Conservation (phyloP, 352 stramenopile species). For the Globisporangium solare region DNA sequence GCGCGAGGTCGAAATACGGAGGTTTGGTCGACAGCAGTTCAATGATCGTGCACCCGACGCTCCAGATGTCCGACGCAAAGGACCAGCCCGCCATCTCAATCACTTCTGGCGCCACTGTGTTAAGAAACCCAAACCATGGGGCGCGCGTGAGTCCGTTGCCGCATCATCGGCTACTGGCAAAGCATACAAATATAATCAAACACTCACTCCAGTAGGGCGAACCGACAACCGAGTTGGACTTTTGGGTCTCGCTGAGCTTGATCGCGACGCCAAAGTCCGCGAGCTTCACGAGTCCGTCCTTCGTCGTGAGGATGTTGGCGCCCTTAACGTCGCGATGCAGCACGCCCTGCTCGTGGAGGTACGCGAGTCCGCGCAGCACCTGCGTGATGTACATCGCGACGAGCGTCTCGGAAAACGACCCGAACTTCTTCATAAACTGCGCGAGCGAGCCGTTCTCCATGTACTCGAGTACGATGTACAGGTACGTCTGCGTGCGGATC, state of each 20-base stretch:
- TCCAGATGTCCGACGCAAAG: constrained; percentile 93
- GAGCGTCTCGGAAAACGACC: constrained; percentile 87
- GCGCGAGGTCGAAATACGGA: constrained; percentile 91
- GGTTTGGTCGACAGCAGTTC: constrained; percentile 92
- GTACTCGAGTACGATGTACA: constrained; percentile 90
- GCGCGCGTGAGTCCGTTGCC: neutral
- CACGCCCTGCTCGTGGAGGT: constrained; percentile 90
- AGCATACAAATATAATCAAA: constrained; percentile 1
- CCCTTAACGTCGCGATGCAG: constrained; percentile 92
- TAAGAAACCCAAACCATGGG: constrained; percentile 5
- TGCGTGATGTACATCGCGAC: constrained; percentile 92
- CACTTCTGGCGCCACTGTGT: constrained; percentile 92
- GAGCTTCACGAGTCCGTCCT: constrained; percentile 89
- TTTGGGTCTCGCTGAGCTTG: constrained; percentile 84
- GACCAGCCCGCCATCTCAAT: constrained; percentile 94
- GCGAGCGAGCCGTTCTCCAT: constrained; percentile 93
- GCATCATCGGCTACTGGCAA: neutral
- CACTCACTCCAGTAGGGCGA: constrained; percentile 93
- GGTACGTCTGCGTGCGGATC: constrained; percentile 78
- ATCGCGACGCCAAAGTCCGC: constrained; percentile 92
- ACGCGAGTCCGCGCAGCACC: constrained; percentile 86
- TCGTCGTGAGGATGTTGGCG: constrained; percentile 92
- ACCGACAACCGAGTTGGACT: constrained; percentile 88
- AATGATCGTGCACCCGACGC: constrained; percentile 93
- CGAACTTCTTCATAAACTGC: constrained; percentile 93